Evolutionary conservation across 148 eudicot genomes (phyloP).

Genomic region (Fagopyrum tataricum): DNA sequence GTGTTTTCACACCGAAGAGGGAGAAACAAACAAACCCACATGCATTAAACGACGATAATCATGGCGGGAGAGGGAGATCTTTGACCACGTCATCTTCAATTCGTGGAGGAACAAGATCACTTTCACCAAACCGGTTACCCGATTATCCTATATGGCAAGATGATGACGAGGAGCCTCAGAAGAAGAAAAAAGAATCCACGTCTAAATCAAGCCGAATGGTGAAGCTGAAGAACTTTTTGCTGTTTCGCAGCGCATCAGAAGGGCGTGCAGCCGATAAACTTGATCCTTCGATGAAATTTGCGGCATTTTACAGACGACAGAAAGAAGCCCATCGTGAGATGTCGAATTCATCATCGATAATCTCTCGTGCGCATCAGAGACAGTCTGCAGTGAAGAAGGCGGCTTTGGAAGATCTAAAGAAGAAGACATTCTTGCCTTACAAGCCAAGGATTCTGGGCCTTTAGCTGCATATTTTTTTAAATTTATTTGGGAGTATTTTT

Average conservation of each 20-base stretch:
- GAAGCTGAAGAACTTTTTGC: conserved; percentile 53
- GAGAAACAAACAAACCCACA: conserved; percentile 11
- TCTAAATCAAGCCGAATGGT: conserved; percentile 30
- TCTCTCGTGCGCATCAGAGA: conserved; percentile 58
- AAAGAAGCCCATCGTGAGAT: conserved; percentile 12
- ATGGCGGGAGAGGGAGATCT: conserved; percentile 26
- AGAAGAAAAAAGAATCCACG: not conserved
- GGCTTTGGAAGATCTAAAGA: conserved; percentile 61
- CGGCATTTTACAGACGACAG: conserved; percentile 13
- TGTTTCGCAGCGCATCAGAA: conserved; percentile 76
- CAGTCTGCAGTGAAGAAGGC: conserved; percentile 61
- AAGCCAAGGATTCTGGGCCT: conserved; percentile 61
- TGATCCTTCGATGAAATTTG: conserved; percentile 27
- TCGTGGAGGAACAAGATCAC: conserved; percentile 23
- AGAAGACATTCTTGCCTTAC: conserved; percentile 67
- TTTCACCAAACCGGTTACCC: conserved; percentile 24
- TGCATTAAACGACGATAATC: not conserved
- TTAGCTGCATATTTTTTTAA: conserved; percentile 17
- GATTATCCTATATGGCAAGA: not conserved
- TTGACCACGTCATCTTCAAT: conserved; percentile 4
- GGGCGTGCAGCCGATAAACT: conserved; percentile 31
- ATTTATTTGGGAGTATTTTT: too few relatives aligned
- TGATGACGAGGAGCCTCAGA: not conserved
- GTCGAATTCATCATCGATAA: not conserved
- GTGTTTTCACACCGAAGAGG: conserved; percentile 22